These are phyloP conservation scores for Cladosporium colombiae DNA, from an alignment of 2,329 filamentous ascomycete genomes.

Conservation along the genomic window DNA sequence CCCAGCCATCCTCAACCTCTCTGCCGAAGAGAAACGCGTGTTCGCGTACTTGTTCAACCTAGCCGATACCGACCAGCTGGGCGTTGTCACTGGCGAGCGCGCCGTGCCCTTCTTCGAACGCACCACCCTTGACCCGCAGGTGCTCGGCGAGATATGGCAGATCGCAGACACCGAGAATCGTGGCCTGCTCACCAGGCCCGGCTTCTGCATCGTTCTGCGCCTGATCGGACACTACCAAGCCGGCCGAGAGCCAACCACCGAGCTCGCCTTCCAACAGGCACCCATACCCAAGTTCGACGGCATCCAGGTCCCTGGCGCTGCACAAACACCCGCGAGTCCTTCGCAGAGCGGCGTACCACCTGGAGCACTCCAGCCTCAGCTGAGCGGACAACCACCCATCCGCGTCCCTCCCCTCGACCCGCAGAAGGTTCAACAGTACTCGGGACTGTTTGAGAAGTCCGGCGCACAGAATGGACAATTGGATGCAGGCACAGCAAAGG, in stretches of 20 bases:
- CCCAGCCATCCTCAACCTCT: slow-evolving; percentile 63
- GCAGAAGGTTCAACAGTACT: slow-evolving; percentile 88
- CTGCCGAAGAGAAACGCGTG: slow-evolving; percentile 86
- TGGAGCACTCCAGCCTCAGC: slow-evolving; percentile 35
- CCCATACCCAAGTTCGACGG: slow-evolving; percentile 94
- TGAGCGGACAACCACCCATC: slow-evolving; percentile 59
- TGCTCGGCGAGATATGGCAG: slow-evolving; percentile 98
- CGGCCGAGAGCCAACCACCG: slow-evolving; percentile 75
- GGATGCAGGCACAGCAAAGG: slow-evolving; percentile 72
- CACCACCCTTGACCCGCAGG: slow-evolving; percentile 80
- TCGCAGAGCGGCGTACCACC: slow-evolving; percentile 28
- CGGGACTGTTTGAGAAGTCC: slow-evolving; percentile 86
- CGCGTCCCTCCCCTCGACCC: slow-evolving; percentile 85
- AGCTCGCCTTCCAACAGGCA: slow-evolving; percentile 80
- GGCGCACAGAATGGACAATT: slow-evolving; percentile 74
- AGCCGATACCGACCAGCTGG: slow-evolving; percentile 87
- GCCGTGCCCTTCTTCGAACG: slow-evolving; percentile 98
- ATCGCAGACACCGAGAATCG: slow-evolving; percentile 97
- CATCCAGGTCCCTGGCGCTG: slow-evolving; percentile 51
- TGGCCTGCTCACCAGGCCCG: slow-evolving; percentile 86
- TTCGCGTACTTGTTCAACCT: slow-evolving; percentile 92
- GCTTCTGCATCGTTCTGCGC: slow-evolving; percentile 88
- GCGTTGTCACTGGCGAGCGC: slow-evolving; percentile 92
- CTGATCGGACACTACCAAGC: slow-evolving; percentile 96
- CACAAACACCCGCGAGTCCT: slow-evolving; percentile 26